Conservation (phyloP, 2,329 filamentous ascomycete genomes). For the Magnaporthales sp. region DNA sequence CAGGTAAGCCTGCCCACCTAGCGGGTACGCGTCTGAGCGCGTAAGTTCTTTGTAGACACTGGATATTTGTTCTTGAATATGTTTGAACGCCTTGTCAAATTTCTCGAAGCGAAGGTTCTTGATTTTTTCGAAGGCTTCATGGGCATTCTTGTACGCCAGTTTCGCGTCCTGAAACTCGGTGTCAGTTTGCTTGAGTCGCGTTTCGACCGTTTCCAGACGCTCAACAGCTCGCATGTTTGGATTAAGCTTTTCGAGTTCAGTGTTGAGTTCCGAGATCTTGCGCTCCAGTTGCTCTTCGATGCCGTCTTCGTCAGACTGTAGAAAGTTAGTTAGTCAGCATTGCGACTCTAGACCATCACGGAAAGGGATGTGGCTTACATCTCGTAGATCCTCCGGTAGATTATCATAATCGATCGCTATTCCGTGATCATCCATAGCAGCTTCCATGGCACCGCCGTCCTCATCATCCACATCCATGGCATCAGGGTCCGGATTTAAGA, state of each 20-base stretch:
- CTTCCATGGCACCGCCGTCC: constrained; percentile 49
- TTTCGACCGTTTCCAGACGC: constrained; percentile 77
- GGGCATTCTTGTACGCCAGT: constrained; percentile 48
- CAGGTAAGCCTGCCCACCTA: constrained; percentile 84
- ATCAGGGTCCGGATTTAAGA: constrained; percentile 70
- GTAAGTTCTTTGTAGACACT: constrained; percentile 95
- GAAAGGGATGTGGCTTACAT: constrained; percentile 40
- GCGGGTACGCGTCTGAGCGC: constrained; percentile 77
- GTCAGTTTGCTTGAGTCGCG: constrained; percentile 73
- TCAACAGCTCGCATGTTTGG: constrained; percentile 96
- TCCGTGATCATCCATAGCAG: constrained; percentile 77
- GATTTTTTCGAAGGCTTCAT: constrained; percentile 58
- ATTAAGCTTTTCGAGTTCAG: constrained; percentile 85
- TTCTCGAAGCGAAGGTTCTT: constrained; percentile 78
- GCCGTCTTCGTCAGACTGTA: constrained; percentile 57
- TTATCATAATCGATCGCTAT: constrained; percentile 81
- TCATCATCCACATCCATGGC: constrained; percentile 87
- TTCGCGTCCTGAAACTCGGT: constrained; percentile 85
- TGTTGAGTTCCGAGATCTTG: constrained; percentile 63
- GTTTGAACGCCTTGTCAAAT: constrained; percentile 90
- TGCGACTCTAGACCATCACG: not conserved
- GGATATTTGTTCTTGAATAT: constrained; percentile 91
- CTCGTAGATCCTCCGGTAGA: constrained; percentile 74
- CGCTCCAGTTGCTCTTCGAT: constrained; percentile 71
- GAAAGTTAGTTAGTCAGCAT: constrained; percentile 17